A percentile compares a stretch with the other conserved stretches of the same genome.
phyloP scores from a whole-genome alignment of 345 rosid species.

The Eucalyptus pumila region DNA sequence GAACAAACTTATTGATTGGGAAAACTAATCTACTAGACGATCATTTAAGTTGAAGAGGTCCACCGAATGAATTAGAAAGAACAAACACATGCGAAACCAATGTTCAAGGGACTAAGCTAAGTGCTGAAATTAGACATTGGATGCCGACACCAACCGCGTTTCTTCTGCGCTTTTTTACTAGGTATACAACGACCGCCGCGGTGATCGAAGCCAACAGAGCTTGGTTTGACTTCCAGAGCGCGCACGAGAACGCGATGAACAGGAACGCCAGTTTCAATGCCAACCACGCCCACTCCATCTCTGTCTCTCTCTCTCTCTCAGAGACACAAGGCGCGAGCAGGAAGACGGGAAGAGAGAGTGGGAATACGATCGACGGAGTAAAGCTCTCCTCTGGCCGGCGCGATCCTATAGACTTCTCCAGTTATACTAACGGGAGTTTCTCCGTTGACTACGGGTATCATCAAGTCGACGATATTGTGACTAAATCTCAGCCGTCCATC shows the following conservation, averaged over 20 bases:
- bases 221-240: accelerated
- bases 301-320: too few species aligned
- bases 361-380: too few species aligned
- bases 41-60: background rate
- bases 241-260: accelerated
- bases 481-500: too few species aligned
- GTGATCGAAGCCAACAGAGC: background rate
- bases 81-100: background rate
- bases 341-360: too few species aligned
- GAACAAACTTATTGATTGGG: background rate
- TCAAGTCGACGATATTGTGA: too few species aligned
- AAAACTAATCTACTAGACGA: accelerated
- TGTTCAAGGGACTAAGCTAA: background rate
- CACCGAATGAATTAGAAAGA: too few species aligned
- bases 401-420: too few species aligned
- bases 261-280: background rate
- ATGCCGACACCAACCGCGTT: background rate
- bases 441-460: too few species aligned
- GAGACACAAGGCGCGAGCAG: too few species aligned
- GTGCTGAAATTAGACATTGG: background rate
- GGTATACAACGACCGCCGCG: accelerated
- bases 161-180: accelerated
- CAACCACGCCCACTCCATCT: accelerated
- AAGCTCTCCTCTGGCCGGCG: too few species aligned
- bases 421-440: too few species aligned